These are phyloP conservation scores for Gynandropsis gynandra DNA, from an alignment of 345 rosid genomes.

Conservation along the genomic window DNA sequence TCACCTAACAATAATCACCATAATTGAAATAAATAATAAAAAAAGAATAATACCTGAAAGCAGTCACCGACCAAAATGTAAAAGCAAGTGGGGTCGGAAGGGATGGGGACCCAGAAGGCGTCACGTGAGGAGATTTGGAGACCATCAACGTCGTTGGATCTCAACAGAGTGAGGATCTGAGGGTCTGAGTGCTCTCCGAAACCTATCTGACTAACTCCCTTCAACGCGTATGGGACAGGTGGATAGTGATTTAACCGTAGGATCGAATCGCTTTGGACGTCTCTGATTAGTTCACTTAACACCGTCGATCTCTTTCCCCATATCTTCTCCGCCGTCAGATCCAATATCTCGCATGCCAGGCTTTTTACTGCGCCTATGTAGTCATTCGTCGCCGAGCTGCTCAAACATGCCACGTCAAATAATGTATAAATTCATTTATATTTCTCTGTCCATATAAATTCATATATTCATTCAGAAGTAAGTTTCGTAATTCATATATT, in stretches of 20 bases:
- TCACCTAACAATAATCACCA: neutral
- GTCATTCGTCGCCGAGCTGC: slow-evolving; percentile 60
- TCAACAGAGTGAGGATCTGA: slow-evolving; percentile 79
- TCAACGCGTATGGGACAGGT: slow-evolving; percentile 27
- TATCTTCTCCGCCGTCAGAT: slow-evolving; percentile 71
- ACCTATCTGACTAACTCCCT: slow-evolving; percentile 40
- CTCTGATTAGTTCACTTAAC: slow-evolving; percentile 63
- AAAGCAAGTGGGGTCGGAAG: slow-evolving; percentile 71
- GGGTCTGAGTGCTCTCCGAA: slow-evolving; percentile 98
- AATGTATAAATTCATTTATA: too few relatives aligned
- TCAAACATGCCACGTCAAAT: slow-evolving; percentile 15
- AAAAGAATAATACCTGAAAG: slow-evolving; percentile 43
- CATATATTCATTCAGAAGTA: too few relatives aligned
- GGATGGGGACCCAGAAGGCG: slow-evolving; percentile 68
- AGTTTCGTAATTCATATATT: too few relatives aligned
- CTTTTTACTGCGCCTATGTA: slow-evolving; percentile 53
- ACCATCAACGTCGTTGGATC: slow-evolving; percentile 93
- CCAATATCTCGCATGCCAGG: slow-evolving; percentile 66
- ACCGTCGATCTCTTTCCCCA: slow-evolving; percentile 43
- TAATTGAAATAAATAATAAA: neutral
- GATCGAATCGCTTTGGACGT: slow-evolving; percentile 62
- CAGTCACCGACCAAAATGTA: slow-evolving; percentile 83
- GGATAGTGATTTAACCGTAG: slow-evolving; percentile 84
- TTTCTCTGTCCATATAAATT: too few relatives aligned
- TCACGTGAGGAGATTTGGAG: slow-evolving; percentile 59